Evolutionary conservation across 2,329 filamentous ascomycete species (phyloP).

Genomic region (Cladosporium cucumerinum): DNA sequence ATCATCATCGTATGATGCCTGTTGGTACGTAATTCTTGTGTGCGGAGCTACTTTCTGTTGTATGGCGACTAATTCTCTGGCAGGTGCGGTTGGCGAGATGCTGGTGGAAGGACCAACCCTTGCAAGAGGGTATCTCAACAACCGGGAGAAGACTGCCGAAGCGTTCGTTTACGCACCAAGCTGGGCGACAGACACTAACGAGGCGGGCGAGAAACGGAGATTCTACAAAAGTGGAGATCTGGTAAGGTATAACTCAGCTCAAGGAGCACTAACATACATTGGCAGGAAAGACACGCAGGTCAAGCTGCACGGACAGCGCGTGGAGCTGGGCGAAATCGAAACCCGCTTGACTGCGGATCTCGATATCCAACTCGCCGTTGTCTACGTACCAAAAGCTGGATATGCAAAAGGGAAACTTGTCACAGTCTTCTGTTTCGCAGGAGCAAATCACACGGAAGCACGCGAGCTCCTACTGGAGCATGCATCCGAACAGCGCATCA

Average conservation of each 20-base stretch:
- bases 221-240: conserved; percentile 28
- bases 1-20: conserved; percentile 15
- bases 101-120: conserved; percentile 44
- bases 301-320: conserved; percentile 25
- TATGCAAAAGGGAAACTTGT: conserved; percentile 69
- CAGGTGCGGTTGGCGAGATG: conserved; percentile 39
- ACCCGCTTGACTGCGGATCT: conserved; percentile 52
- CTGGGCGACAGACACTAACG: conserved; percentile 14
- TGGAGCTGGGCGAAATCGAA: conserved; percentile 26
- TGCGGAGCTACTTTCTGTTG: too few relatives aligned
- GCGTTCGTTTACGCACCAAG: conserved; percentile 29
- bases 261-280: conserved; percentile 22
- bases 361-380: conserved; percentile 69
- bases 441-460: conserved; percentile 6
- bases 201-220: conserved; percentile 2
- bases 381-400: conserved; percentile 70
- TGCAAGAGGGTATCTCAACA: conserved; percentile 41
- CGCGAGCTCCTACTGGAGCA: conserved; percentile 25
- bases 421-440: conserved; percentile 57
- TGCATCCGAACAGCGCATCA: conserved; percentile 22
- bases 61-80: neutral
- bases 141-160: conserved; percentile 26
- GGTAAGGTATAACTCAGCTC: conserved; percentile 23
- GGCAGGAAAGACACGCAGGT: conserved; percentile 24
- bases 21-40: neutral